Evolutionary conservation across 192 early-diverging fungal species (phyloP).

Genomic region (Backusella circina): DNA sequence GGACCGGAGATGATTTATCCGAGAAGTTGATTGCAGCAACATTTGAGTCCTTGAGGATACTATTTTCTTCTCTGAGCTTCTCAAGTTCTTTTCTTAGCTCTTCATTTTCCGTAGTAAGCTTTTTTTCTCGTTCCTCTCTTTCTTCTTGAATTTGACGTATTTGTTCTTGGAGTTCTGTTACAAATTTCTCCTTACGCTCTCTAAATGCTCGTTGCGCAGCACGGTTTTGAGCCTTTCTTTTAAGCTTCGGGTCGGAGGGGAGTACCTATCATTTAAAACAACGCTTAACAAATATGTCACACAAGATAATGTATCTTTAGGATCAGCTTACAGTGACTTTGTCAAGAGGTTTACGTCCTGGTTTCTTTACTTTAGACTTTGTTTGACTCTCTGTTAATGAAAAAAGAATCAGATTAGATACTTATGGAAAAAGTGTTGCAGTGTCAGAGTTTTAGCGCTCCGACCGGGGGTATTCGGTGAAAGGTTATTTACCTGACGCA

Average conservation of each 20-base stretch:
- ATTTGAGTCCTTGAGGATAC: conserved; percentile 36
- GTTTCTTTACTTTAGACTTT: not conserved
- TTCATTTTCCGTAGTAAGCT: conserved; percentile 35
- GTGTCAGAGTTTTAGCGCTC: not conserved
- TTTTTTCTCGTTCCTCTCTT: conserved; percentile 58
- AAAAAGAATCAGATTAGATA: not conserved
- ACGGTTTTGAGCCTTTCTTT: conserved; percentile 38
- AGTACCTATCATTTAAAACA: conserved; percentile 3
- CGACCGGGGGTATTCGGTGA: conserved; percentile 5
- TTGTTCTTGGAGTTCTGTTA: conserved; percentile 75
- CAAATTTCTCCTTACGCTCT: conserved; percentile 80
- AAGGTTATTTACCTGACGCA: conserved; percentile 5
- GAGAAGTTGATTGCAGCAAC: not conserved
- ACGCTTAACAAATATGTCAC: not conserved
- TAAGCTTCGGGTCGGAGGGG: conserved; percentile 17
- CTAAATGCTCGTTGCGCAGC: conserved; percentile 68
- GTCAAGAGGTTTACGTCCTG: conserved; percentile 4
- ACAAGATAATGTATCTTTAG: not conserved
- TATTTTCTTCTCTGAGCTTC: conserved; percentile 47
- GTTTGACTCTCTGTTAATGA: not conserved
- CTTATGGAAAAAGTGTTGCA: not conserved
- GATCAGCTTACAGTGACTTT: conserved; percentile 6
- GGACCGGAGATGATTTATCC: not conserved
- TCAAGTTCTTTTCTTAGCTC: conserved; percentile 48
- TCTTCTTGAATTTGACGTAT: conserved; percentile 63